Evolutionary conservation across 2,329 filamentous ascomycete species (phyloP), one percentile per base, ranked within the genome.

Genomic region (Clonostachys rosea): DNA sequence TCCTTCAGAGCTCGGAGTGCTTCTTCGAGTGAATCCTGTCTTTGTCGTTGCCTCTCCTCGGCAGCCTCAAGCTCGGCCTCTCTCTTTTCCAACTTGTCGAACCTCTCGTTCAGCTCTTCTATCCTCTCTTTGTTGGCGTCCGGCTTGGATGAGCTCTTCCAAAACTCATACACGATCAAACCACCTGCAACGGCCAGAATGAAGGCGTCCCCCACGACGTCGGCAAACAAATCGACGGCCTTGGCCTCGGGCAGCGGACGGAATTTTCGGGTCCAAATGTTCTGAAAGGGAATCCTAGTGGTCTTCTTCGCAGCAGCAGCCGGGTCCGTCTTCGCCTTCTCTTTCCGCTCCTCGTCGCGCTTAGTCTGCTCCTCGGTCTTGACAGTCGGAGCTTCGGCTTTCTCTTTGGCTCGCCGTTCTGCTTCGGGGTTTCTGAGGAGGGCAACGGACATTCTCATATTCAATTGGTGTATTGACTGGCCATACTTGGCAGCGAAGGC

Each of bases 151-250:
- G 74, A 71, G 8, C 76, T 67, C 54, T 73, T 76, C 61, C 79
- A 77, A 52, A 79, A 83, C 63, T 86, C 82, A 60, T 80, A 86
- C 35, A 84, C 63, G 47, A 86, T 74, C 44, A 86, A 60, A 17
- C 63, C 72, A 13, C 70, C 67, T 7, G 80, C 82, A 24, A 86
- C 80, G 6, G 72, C 58, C 17, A 86, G 70, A 50, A 86, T 84
- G 57, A 86, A 86, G 14, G 69, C 66, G 53, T 86, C 82, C 39
- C 82, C 82, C 44, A 81, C 67, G 14, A 86, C 81, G 56, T 86
- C 82, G 40, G 82, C 83, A 55, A 86, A 86, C 8, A 86, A 65
- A 56, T 85, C 81, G 11, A 86, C 82, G 9, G 82, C 82, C 63
- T 85, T 86, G 14, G 63, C 71, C 58, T 86, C 82, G 10, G 82